phyloP scores from a whole-genome alignment of 2,329 filamentous ascomycete genomes.

The Chaetomiaceae sp. region DNA sequence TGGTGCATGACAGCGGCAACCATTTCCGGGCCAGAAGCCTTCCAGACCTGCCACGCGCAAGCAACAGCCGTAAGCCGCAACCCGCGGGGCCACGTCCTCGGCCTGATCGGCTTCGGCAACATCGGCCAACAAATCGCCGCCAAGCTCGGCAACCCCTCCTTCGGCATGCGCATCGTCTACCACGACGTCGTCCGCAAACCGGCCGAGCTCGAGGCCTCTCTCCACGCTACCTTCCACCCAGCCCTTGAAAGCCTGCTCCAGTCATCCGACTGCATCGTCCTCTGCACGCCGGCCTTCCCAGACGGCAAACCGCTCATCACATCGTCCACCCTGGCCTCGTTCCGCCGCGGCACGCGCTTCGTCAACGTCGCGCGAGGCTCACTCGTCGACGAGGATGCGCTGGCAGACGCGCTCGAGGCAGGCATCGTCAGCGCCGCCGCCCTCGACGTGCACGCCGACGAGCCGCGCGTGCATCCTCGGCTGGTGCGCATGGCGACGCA shows the following conservation, averaged over 20 bases:
- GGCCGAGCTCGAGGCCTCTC: constrained; percentile 37
- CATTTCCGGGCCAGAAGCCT: constrained; percentile 37
- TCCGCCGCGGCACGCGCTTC: constrained; percentile 54
- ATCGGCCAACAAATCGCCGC: constrained; percentile 60
- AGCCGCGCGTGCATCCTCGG: constrained; percentile 50
- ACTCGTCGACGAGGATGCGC: constrained; percentile 60
- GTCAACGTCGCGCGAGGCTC: constrained; percentile 64
- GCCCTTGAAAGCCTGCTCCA: constrained; percentile 49
- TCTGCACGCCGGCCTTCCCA: constrained; percentile 53
- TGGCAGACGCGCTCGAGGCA: constrained; percentile 54
- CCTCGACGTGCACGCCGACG: constrained; percentile 60
- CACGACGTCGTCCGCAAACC: constrained; percentile 53
- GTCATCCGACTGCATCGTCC: constrained; percentile 55
- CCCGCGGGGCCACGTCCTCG: constrained; percentile 56
- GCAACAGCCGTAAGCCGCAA: constrained; percentile 60
- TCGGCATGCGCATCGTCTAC: constrained; percentile 65
- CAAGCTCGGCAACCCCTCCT: constrained; percentile 48
- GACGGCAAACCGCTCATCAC: constrained; percentile 49
- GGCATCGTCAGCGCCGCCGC: constrained; percentile 50
- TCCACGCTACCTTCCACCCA: constrained; percentile 47
- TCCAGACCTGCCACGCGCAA: constrained; percentile 55
- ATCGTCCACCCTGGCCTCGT: constrained; percentile 41
- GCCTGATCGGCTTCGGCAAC: constrained; percentile 66
- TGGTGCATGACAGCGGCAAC: constrained; percentile 59
- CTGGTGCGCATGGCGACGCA: constrained; percentile 37